Percentiles rank a stretch among this genome's conserved stretches.
phyloP scores from a whole-genome alignment of 495 filamentous ascomycete genomes.

The Neurospora tetrasperma region DNA sequence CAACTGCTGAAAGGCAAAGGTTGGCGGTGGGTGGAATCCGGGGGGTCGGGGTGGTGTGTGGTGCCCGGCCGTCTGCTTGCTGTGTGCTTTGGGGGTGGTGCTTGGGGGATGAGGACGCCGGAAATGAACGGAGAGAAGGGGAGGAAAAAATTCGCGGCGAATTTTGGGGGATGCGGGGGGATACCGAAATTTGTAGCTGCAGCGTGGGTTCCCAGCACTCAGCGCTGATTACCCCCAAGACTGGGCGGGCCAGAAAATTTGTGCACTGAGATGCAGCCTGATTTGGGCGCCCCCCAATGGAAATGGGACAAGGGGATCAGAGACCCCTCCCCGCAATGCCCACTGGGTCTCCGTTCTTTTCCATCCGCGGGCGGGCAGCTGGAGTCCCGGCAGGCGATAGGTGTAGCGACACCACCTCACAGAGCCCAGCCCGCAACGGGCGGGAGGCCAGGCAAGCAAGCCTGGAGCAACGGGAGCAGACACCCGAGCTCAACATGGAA shows the following conservation, averaged over 20 bases:
- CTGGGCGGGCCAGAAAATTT: constrained; percentile 19
- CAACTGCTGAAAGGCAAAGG: constrained; percentile 12
- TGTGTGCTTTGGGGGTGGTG: neutral
- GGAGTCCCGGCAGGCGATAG: neutral
- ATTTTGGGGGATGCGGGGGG: constrained; percentile 23
- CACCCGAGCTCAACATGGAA: neutral
- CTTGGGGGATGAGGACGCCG: constrained; percentile 4
- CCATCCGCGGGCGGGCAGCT: neutral
- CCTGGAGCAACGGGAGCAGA: neutral
- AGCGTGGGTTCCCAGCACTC: constrained; percentile 10
- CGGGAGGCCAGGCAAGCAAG: neutral
- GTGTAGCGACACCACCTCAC: neutral
- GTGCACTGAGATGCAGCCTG: constrained; percentile 12
- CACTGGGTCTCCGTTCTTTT: neutral
- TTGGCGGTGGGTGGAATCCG: neutral
- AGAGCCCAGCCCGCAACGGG: neutral
- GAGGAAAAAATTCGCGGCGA: constrained; percentile 23
- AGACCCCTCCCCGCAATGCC: neutral
- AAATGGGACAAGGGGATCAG: constrained; percentile 10
- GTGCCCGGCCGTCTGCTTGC: neutral
- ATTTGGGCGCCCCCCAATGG: constrained; percentile 12
- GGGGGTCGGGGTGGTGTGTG: neutral
- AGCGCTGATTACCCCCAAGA: constrained; percentile 25
- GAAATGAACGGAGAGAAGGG: constrained; percentile 25
- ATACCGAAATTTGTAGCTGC: constrained; percentile 24